A percentile compares a stretch with the other conserved stretches of the same genome.
phyloP scores from a whole-genome alignment of 192 early-diverging fungal species.

The Irineochytrium annulatum region DNA sequence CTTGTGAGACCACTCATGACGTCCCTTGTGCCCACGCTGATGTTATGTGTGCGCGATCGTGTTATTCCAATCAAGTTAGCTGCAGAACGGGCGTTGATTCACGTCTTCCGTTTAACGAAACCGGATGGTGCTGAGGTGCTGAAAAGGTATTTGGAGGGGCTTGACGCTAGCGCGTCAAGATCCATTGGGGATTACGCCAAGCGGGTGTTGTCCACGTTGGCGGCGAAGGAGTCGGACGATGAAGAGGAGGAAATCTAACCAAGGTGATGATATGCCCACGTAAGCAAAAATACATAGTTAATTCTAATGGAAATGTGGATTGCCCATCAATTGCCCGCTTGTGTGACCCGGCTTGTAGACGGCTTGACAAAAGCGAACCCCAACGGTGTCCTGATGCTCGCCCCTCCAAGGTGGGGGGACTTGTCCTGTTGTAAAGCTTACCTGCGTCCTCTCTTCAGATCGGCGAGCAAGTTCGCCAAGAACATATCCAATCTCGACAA shows the following conservation, averaged over 20 bases:
- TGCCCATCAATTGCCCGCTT: too few relatives aligned
- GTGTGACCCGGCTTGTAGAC: too few relatives aligned
- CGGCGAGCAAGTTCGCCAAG: too few relatives aligned
- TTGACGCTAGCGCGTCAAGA: slow-evolving; percentile 37
- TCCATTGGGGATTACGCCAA: slow-evolving; percentile 48
- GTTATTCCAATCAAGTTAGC: slow-evolving; percentile 80
- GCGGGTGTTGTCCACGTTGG: slow-evolving; percentile 47
- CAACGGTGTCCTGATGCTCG: too few relatives aligned
- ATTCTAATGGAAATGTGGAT: too few relatives aligned
- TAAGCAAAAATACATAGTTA: too few relatives aligned
- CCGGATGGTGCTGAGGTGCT: slow-evolving; percentile 33
- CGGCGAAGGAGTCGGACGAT: slow-evolving; percentile 44
- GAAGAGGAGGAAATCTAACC: slow-evolving; percentile 26
- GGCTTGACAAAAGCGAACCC: too few relatives aligned
- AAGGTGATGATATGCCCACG: too few relatives aligned
- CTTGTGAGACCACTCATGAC: slow-evolving; percentile 42
- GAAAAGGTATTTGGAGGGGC: slow-evolving; percentile 29
- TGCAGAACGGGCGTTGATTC: slow-evolving; percentile 74
- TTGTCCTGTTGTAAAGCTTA: too few relatives aligned
- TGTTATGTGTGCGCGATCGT: slow-evolving; percentile 73
- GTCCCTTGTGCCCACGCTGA: slow-evolving; percentile 58
- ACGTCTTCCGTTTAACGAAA: slow-evolving; percentile 62
- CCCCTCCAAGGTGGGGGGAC: too few relatives aligned
- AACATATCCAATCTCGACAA: too few relatives aligned
- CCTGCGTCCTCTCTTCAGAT: too few relatives aligned